Base-by-base conservation (phyloP, 2,329 filamentous ascomycete genomes). In the Talaromyces piceae region DNA sequence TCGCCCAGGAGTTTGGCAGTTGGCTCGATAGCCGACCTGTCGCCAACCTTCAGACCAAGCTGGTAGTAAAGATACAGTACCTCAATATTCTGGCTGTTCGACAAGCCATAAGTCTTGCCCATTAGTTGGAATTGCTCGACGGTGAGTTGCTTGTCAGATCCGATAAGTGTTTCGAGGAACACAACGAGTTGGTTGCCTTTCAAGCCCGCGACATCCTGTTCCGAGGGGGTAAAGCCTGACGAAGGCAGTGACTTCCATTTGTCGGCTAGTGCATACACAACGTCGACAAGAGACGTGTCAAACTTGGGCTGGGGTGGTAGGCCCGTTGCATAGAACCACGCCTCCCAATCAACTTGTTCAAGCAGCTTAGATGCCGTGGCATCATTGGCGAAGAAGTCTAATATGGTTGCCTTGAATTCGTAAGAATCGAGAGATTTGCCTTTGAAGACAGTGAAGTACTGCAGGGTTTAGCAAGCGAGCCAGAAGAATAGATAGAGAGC, bases 281-380 rank as follows among this genome's bases (percentile, higher is more conserved):
- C 80, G 59, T 95, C 88, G 7, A 89, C 91, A 55, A 96, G 79
- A 25, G 83, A 84, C 2, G 90, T 95, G 69, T 97, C 88, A 62
- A 96, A 96, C 3, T 87, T 77, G 0, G 93, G 93, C 73, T 95
- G 96, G 1, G 87, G 86, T 4, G 93, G 93, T 56, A 91, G 77
- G 13, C 93, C 93, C 0, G 91, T 87, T n/a, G 77, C 78, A 72
- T 93, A 94, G 74, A 95, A 94, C 71, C 87, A 88, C 30, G 77
- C 80, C 54, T 97, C 84, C 93, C 93, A 98, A 67, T 96, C 87
- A 45, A 98, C 83, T 6, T 78, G 74, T 4, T 80, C 77, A 28
- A 84, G 76, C 61, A 86, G 84, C 58, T 82, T 77, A 3, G 72
- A 71, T 4, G 78, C 75, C 25, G 80, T 77, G 2, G 78, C 71